phyloP scores from a whole-genome alignment of 2,329 filamentous ascomycete species.

The Penicillium sp. region DNA sequence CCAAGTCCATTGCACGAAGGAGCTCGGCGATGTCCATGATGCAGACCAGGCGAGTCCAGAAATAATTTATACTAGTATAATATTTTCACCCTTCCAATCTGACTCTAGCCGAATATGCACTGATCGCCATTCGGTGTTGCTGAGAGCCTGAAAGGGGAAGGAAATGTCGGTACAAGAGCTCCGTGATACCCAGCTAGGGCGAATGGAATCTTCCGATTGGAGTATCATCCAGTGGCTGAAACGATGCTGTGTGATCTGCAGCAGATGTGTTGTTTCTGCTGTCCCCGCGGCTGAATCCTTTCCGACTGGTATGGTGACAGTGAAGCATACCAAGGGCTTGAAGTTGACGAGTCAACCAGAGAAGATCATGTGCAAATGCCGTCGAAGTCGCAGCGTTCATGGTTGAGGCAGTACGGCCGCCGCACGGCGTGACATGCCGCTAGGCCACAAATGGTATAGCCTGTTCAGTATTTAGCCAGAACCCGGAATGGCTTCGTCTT shows the following conservation, averaged over 20 bases:
- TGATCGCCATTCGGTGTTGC: not conserved
- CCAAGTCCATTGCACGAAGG: slow-evolving; percentile 23
- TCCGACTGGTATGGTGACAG: not conserved
- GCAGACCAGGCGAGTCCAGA: not conserved
- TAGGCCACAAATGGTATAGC: not conserved
- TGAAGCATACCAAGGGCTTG: not conserved
- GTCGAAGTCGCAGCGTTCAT: not conserved
- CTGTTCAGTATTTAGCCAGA: no score
- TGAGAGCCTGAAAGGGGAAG: not conserved
- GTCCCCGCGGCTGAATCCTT: not conserved
- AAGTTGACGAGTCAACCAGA: not conserved
- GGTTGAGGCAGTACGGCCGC: not conserved
- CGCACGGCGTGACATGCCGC: not conserved
- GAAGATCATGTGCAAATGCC: not conserved
- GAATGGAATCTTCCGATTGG: slow-evolving; percentile 8
- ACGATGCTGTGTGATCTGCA: slow-evolving; percentile 4
- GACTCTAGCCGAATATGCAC: not conserved
- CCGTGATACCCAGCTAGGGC: not conserved
- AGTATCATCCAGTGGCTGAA: slow-evolving; percentile 15
- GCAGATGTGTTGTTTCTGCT: not conserved
- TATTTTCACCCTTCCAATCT: not conserved
- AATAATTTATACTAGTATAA: not conserved
- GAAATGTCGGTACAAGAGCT: not conserved
- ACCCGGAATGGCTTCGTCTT: not conserved
- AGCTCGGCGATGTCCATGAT: slow-evolving; percentile 31